phyloP scores from a whole-genome alignment of 2,329 filamentous ascomycete genomes.

The Gnomoniopsis sp. region DNA sequence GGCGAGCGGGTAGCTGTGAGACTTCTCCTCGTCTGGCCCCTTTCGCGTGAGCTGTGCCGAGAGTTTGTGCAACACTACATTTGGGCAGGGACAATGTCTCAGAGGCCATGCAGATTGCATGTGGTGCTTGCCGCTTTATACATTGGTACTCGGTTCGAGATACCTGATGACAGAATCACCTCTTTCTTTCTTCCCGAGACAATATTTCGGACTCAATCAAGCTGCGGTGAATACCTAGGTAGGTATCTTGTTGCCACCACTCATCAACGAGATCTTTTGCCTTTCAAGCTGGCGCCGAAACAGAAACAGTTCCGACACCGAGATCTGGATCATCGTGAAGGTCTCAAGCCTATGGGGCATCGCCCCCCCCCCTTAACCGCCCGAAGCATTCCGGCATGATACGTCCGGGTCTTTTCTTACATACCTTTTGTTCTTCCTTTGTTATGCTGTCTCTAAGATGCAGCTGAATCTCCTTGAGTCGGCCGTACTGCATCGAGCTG shows the following conservation, averaged over 20 bases:
- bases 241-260: not conserved
- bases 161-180: slow-evolving; percentile 8
- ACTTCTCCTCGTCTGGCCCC: not conserved
- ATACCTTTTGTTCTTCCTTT: not conserved
- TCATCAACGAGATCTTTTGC: not conserved
- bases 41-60: not conserved
- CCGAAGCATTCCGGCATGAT: not conserved
- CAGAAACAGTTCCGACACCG: not conserved
- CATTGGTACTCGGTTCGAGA: slow-evolving; percentile 11
- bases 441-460: slow-evolving; percentile 19
- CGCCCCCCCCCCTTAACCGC: too few species aligned
- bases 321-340: not conserved
- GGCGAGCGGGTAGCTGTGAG: not conserved
- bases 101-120: slow-evolving; percentile 1
- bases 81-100: slow-evolving; percentile 1
- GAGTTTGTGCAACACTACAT: not conserved
- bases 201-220: not conserved
- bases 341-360: too few species aligned
- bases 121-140: not conserved
- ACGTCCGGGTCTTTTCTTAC: slow-evolving; percentile 27
- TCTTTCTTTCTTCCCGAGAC: slow-evolving; percentile 11
- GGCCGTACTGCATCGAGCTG: slow-evolving; percentile 24
- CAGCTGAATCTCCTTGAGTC: slow-evolving; percentile 28
- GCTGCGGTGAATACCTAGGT: not conserved
- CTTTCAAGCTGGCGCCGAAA: not conserved